These are phyloP conservation scores for Verticillium nubilum DNA, from an alignment of 2,329 filamentous ascomycete genomes.

Conservation along the genomic window DNA sequence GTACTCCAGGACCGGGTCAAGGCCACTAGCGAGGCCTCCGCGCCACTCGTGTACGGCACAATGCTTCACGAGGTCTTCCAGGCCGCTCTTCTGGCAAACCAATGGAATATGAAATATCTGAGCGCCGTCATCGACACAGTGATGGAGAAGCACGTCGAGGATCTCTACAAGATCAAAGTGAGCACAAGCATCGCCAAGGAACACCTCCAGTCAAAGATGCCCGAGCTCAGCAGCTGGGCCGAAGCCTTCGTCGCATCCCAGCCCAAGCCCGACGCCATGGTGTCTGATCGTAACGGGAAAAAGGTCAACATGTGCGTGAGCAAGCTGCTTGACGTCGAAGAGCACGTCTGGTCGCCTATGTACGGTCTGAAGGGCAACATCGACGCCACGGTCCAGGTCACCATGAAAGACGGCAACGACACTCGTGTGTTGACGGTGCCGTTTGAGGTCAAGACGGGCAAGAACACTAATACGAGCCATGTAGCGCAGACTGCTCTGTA, in stretches of 20 bases:
- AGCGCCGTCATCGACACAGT: constrained; percentile 60
- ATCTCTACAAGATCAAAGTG: constrained; percentile 82
- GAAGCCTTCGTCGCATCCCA: constrained; percentile 67
- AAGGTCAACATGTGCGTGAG: constrained; percentile 79
- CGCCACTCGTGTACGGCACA: constrained; percentile 84
- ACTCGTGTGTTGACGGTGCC: constrained; percentile 74
- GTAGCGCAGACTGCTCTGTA: constrained; percentile 93
- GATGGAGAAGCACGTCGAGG: constrained; percentile 76
- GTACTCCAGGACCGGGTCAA: constrained; percentile 95
- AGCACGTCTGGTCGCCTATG: constrained; percentile 97
- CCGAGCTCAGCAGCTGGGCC: constrained; percentile 78
- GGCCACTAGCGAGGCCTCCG: constrained; percentile 72
- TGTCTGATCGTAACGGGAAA: constrained; percentile 73
- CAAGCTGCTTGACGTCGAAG: constrained; percentile 92
- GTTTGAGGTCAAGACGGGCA: constrained; percentile 93
- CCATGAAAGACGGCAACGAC: constrained; percentile 65
- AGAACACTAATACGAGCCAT: constrained; percentile 74
- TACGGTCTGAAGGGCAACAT: constrained; percentile 97
- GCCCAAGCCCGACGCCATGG: constrained; percentile 64
- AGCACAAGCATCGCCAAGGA: constrained; percentile 67
- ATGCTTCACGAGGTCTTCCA: constrained; percentile 96
- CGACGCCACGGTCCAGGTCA: constrained; percentile 89
- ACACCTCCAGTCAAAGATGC: constrained; percentile 77
- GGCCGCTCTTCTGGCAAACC: constrained; percentile 75
- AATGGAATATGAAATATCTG: constrained; percentile 70